Evolutionary conservation across 2,329 filamentous ascomycete genomes (phyloP).

Genomic region (Botrytis galanthina): DNA sequence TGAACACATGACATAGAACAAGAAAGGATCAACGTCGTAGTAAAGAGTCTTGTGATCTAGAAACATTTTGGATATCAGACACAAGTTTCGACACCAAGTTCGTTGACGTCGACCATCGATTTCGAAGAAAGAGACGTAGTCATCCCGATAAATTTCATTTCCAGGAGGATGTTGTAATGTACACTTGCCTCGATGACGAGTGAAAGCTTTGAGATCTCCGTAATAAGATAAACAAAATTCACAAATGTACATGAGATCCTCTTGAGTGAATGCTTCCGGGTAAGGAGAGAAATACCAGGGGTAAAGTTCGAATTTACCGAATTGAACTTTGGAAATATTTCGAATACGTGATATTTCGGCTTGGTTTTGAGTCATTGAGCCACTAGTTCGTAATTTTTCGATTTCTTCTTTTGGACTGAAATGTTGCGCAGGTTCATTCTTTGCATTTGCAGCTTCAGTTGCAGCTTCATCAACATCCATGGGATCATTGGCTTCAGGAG

Average conservation of each 20-base stretch:
- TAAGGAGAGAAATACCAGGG: slow-evolving; percentile 99
- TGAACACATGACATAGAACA: slow-evolving; percentile 97
- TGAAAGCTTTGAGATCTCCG: slow-evolving; percentile 76
- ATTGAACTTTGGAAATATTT: slow-evolving; percentile 91
- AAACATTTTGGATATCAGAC: slow-evolving; percentile 92
- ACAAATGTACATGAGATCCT: slow-evolving; percentile 92
- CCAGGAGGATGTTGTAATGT: slow-evolving; percentile 88
- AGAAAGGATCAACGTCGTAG: slow-evolving; percentile 98
- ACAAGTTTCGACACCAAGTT: slow-evolving; percentile 95
- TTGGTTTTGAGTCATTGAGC: slow-evolving; percentile 98
- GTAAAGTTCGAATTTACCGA: slow-evolving; percentile 87
- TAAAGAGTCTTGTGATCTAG: slow-evolving; percentile 97
- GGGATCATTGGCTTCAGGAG: slow-evolving; percentile 40
- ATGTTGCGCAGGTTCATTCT: slow-evolving; percentile 39
- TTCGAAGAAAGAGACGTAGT: slow-evolving; percentile 92
- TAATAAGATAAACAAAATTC: slow-evolving; percentile 96
- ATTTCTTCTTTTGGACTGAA: slow-evolving; percentile 89
- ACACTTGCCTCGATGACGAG: slow-evolving; percentile 85
- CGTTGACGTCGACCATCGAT: slow-evolving; percentile 92
- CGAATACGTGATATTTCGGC: slow-evolving; percentile 94
- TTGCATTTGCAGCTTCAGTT: slow-evolving; percentile 31
- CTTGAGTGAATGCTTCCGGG: slow-evolving; percentile 81
- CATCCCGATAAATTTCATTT: slow-evolving; percentile 97
- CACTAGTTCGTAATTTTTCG: slow-evolving; percentile 88
- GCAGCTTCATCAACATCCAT: slow-evolving; percentile 57